Percentiles rank a stretch among this genome's conserved stretches.
phyloP scores from a whole-genome alignment of 2,329 filamentous ascomycete genomes.

The Curvularia lunata region DNA sequence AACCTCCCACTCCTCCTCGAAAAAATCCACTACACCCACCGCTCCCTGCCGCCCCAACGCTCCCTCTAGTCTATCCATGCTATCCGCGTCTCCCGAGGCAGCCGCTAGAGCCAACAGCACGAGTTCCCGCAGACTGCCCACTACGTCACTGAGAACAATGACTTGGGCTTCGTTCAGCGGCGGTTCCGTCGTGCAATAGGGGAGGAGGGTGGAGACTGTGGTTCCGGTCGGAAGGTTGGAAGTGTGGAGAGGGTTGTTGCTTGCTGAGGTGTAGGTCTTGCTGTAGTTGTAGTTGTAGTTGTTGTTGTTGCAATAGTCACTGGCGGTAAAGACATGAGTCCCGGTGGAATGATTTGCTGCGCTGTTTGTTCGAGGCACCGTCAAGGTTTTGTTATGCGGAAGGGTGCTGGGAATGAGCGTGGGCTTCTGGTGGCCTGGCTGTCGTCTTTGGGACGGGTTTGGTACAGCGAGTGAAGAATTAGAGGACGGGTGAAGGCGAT shows the following conservation, averaged over 20 bases:
- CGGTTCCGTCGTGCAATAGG: conserved; percentile 36
- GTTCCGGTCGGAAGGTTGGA: conserved; percentile 1
- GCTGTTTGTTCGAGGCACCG: conserved; percentile 18
- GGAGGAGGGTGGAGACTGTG: conserved; percentile 34
- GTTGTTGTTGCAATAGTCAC: no score
- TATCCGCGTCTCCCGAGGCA: conserved; percentile 20
- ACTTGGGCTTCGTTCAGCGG: conserved; percentile 34
- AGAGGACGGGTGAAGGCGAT: neutral
- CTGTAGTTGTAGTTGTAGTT: no score
- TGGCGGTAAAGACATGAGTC: no score
- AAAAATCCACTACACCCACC: conserved; percentile 40
- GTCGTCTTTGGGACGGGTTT: no score
- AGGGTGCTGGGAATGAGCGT: neutral
- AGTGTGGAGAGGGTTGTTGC: conserved; percentile 1
- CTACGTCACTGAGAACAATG: conserved; percentile 42
- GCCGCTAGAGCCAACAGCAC: conserved; percentile 36
- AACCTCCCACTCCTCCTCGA: conserved; percentile 41
- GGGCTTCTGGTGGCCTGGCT: neutral
- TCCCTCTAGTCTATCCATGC: conserved; percentile 21
- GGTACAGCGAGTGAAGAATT: neutral
- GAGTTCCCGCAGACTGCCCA: conserved; percentile 42
- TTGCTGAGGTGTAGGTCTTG: no score
- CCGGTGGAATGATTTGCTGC: conserved; percentile 3
- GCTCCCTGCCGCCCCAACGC: conserved; percentile 33
- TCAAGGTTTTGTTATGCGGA: neutral